Conservation (phyloP, 2,329 filamentous ascomycete species). For the Stachybotrys echinatus region DNA sequence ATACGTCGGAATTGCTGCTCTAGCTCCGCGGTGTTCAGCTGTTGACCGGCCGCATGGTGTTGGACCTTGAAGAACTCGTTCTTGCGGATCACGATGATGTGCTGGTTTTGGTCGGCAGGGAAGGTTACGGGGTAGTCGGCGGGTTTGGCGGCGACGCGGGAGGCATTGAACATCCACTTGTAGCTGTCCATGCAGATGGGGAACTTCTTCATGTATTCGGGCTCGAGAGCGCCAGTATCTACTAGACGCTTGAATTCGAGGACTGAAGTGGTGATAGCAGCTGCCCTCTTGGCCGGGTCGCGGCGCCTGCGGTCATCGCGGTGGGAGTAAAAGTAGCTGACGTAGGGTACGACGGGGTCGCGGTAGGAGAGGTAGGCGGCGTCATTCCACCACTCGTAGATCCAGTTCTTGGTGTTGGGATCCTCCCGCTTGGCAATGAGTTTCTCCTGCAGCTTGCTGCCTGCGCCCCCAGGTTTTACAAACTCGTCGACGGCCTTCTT, state of each 20-base stretch:
- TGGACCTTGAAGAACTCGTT: constrained; percentile 95
- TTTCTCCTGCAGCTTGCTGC: constrained; percentile 81
- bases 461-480: constrained; percentile 77
- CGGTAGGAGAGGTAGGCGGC: constrained; percentile 88
- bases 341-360: constrained; percentile 94
- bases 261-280: constrained; percentile 77
- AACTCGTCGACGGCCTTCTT: constrained; percentile 86
- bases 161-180: constrained; percentile 98
- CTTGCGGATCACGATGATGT: constrained; percentile 87
- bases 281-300: constrained; percentile 87
- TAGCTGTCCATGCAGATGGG: constrained; percentile 99
- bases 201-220: constrained; percentile 97
- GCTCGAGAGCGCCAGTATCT: constrained; percentile 76
- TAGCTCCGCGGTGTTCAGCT: constrained; percentile 83
- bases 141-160: constrained; percentile 75
- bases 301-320: constrained; percentile 84
- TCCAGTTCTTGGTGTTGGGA: constrained; percentile 84
- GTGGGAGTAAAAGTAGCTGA: constrained; percentile 99
- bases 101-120: constrained; percentile 66
- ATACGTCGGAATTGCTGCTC: constrained; percentile 84
- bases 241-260: constrained; percentile 95
- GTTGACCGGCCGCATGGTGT: constrained; percentile 74
- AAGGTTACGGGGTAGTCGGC: constrained; percentile 83
- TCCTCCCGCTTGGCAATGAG: constrained; percentile 74
- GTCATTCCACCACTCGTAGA: constrained; percentile 98